Evolutionary conservation across 1,284 basidiomycete genomes (phyloP).

Genomic region (Ganoderma multipileum): DNA sequence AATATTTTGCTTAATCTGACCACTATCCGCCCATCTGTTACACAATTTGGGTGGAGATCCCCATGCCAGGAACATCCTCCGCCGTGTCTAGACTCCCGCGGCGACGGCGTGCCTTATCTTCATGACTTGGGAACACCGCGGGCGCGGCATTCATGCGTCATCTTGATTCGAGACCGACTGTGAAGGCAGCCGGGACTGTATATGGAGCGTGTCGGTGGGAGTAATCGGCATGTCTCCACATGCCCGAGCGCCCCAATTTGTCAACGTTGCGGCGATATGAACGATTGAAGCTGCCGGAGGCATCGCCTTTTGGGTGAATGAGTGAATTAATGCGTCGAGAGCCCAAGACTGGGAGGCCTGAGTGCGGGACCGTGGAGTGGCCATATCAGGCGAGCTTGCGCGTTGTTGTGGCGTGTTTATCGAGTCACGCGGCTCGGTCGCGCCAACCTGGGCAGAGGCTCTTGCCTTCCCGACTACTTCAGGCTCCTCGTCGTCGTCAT

Average conservation of each 20-base stretch:
- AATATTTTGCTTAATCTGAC: conserved; percentile 19
- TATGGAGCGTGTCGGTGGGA: background rate
- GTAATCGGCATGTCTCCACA: background rate
- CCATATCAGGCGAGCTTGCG: conserved; percentile 37
- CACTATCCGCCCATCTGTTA: background rate
- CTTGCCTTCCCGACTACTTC: conserved; percentile 37
- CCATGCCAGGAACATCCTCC: background rate
- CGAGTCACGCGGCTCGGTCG: conserved; percentile 40
- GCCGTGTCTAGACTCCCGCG: background rate
- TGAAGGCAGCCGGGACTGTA: background rate
- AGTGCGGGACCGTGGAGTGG: background rate
- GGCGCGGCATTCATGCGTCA: background rate
- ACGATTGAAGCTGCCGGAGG: background rate
- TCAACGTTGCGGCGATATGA: background rate
- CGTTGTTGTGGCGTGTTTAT: conserved; percentile 42
- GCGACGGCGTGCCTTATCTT: background rate
- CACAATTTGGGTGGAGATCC: background rate
- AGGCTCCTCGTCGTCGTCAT: conserved; percentile 33
- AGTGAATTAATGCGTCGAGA: background rate
- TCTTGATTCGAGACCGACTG: background rate
- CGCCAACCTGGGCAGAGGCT: conserved; percentile 30
- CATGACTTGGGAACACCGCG: background rate
- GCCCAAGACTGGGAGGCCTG: background rate
- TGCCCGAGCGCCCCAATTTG: background rate
- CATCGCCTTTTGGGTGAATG: conserved; percentile 5